Evolutionary conservation across 1,139 yeast species (phyloP).

Genomic region (Pichia sp.): DNA sequence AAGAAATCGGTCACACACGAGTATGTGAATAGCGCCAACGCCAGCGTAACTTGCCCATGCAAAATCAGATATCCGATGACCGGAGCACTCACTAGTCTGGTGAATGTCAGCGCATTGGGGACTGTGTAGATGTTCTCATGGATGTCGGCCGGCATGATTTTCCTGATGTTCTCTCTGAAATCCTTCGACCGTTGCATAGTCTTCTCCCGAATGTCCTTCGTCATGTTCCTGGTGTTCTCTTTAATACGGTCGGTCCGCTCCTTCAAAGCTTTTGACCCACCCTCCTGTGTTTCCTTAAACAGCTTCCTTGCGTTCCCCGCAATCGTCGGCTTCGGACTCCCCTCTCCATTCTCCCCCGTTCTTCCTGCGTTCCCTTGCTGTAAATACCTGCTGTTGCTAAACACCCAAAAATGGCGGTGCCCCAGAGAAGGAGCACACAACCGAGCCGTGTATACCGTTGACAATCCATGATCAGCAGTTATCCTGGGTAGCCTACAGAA

Average conservation of each 20-base stretch:
- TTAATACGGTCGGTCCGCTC: slow-evolving; percentile 6
- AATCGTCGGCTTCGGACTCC: neutral
- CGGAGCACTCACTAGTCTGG: slow-evolving; percentile 78
- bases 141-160: slow-evolving; percentile 35
- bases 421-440: neutral
- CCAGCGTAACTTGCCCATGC: slow-evolving; percentile 54
- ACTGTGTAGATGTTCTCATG: slow-evolving; percentile 68
- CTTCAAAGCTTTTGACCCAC: slow-evolving; percentile 7
- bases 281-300: slow-evolving; percentile 7
- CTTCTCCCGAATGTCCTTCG: slow-evolving; percentile 22
- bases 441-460: neutral
- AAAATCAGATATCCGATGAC: slow-evolving; percentile 74
- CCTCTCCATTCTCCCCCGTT: neutral
- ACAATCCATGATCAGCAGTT: neutral
- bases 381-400: neutral
- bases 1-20: slow-evolving; percentile 87
- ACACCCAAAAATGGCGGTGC: neutral
- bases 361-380: neutral
- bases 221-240: slow-evolving; percentile 15
- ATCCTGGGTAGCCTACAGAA: neutral
- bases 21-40: slow-evolving; percentile 70
- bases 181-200: slow-evolving; percentile 21
- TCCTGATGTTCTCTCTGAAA: slow-evolving; percentile 28
- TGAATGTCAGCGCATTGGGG: slow-evolving; percentile 79
- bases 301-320: slow-evolving; percentile 9